phyloP scores from a whole-genome alignment of 2,329 filamentous ascomycete species.

The Fusarium sororula region DNA sequence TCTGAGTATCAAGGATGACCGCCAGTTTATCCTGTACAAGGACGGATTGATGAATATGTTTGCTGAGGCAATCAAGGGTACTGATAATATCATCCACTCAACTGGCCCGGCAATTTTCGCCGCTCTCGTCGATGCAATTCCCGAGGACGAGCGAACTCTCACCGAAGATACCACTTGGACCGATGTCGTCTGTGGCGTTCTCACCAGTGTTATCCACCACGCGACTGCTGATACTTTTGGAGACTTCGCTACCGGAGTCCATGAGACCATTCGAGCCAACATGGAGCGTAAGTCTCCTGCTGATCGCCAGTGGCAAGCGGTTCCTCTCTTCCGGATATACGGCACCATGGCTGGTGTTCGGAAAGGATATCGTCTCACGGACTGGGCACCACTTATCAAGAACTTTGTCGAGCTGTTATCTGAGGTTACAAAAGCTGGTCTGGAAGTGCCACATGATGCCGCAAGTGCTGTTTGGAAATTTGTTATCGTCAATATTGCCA shows the following conservation, averaged over 20 bases:
- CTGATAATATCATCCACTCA: constrained; percentile 68
- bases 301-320: constrained; percentile 49
- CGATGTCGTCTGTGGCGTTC: constrained; percentile 76
- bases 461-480: constrained; percentile 63
- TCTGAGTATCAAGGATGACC: constrained; percentile 58
- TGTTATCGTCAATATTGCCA: constrained; percentile 66
- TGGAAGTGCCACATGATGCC: constrained; percentile 48
- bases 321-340: constrained; percentile 67
- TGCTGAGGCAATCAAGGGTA: constrained; percentile 78
- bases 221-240: constrained; percentile 78
- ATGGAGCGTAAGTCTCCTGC: constrained; percentile 44
- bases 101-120: constrained; percentile 64
- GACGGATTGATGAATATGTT: constrained; percentile 93
- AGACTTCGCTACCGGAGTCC: constrained; percentile 70
- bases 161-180: constrained; percentile 62
- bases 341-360: constrained; percentile 80
- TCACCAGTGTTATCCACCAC: constrained; percentile 86
- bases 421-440: constrained; percentile 52
- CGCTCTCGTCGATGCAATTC: constrained; percentile 61
- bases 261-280: constrained; percentile 56
- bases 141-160: constrained; percentile 59
- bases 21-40: constrained; percentile 75
- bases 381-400: constrained; percentile 75
- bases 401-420: constrained; percentile 63
- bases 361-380: constrained; percentile 75